These are phyloP conservation scores for Sugiyamaella americana DNA, from an alignment of 805 yeast species.

Conservation along the genomic window DNA sequence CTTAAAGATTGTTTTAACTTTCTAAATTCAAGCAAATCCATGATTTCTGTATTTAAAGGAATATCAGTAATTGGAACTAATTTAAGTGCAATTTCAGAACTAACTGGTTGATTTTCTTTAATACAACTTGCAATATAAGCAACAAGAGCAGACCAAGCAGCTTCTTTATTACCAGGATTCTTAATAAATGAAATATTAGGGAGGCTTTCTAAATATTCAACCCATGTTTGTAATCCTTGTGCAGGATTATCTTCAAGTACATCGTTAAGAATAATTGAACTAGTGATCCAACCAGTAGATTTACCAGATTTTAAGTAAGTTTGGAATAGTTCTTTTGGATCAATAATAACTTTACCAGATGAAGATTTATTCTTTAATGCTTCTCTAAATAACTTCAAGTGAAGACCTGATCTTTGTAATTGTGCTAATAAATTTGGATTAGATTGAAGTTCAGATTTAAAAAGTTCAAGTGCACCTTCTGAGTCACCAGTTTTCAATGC, in stretches of 20 bases:
- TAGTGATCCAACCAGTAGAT: constrained; percentile 22
- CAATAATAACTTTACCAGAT: constrained; percentile 10
- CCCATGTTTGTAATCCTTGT: constrained; percentile 31
- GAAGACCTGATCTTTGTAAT: not conserved
- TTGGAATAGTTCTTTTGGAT: constrained; percentile 12
- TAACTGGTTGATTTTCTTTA: constrained; percentile 9
- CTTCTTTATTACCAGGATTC: constrained; percentile 22
- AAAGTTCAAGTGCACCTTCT: not conserved
- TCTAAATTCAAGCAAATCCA: constrained; percentile 10
- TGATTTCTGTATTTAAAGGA: constrained; percentile 21
- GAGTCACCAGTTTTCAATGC: not conserved
- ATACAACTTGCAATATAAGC: constrained; percentile 27
- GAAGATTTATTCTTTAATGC: not conserved
- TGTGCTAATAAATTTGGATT: not conserved
- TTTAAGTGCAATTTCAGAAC: constrained; percentile 23
- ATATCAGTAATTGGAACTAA: constrained; percentile 26
- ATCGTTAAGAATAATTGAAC: constrained; percentile 22
- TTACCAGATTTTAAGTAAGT: constrained; percentile 12
- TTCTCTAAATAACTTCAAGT: not conserved
- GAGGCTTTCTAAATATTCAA: constrained; percentile 28
- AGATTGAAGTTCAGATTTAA: not conserved
- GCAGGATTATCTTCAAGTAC: constrained; percentile 22
- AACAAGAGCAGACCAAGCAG: constrained; percentile 30
- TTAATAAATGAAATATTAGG: constrained; percentile 18
- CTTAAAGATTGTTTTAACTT: constrained; percentile 5